These are phyloP conservation scores for Laguncularia racemosa DNA, from an alignment of 345 rosid genomes.

Conservation along the genomic window DNA sequence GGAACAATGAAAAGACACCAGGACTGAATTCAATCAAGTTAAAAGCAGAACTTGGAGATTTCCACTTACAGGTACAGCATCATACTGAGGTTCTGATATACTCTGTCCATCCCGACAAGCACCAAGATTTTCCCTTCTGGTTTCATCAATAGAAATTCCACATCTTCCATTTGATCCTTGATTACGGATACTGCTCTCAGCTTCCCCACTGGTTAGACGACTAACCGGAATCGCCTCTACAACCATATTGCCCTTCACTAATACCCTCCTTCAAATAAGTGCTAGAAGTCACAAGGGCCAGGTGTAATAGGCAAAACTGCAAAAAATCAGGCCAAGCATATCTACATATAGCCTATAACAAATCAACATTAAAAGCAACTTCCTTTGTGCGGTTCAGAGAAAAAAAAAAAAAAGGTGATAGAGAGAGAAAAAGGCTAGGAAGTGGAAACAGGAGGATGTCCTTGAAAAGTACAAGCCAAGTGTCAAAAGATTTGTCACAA, in stretches of 20 bases:
- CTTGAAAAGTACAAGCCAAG: too few relatives aligned
- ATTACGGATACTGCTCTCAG: slow-evolving; percentile 22
- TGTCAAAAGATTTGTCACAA: too few relatives aligned
- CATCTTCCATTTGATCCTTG: slow-evolving; percentile 32
- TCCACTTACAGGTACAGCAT: slow-evolving; percentile 32
- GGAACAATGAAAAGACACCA: not conserved
- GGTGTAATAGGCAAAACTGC: not conserved
- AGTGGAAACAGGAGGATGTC: too few relatives aligned
- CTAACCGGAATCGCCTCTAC: slow-evolving; percentile 35
- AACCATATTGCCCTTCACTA: slow-evolving; percentile 40
- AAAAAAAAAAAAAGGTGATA: too few relatives aligned
- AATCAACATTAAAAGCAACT: too few relatives aligned
- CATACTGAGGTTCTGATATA: too few relatives aligned
- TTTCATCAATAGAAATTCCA: slow-evolving; percentile 23
- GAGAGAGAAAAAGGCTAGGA: too few relatives aligned
- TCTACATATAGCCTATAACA: too few relatives aligned
- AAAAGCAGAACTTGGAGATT: not conserved
- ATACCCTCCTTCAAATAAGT: slow-evolving; percentile 3
- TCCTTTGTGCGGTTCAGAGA: not conserved
- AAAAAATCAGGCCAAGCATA: not conserved
- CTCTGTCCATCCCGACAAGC: too few relatives aligned
- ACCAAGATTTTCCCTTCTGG: slow-evolving; percentile 11
- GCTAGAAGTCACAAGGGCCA: not conserved
- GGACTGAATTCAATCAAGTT: not conserved
- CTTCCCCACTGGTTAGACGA: slow-evolving; percentile 28